Evolutionary conservation across 2,329 filamentous ascomycete genomes (phyloP).

Genomic region (Sordariomycetes sp.): DNA sequence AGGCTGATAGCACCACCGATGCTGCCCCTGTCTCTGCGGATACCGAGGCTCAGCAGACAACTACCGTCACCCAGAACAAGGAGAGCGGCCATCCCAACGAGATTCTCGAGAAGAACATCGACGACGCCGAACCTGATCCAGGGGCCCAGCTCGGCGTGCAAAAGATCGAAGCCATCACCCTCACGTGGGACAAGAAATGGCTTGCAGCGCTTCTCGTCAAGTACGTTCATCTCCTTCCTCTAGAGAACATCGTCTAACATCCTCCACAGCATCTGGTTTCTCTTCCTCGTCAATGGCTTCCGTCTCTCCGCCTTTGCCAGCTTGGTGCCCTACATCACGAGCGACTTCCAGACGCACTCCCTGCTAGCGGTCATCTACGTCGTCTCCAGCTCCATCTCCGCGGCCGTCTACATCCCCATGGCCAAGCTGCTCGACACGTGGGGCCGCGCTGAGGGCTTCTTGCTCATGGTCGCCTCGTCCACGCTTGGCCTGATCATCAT

Average conservation of each 20-base stretch:
- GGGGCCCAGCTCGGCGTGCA: constrained; percentile 4
- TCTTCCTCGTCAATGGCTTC: constrained; percentile 32
- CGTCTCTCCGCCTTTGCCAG: constrained; percentile 25
- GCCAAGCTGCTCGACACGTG: constrained; percentile 27
- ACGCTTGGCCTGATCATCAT: constrained; percentile 42
- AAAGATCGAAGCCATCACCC: not conserved
- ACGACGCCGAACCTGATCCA: constrained; percentile 7
- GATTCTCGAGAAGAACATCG: not conserved
- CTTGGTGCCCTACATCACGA: constrained; percentile 21
- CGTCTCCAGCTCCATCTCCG: constrained; percentile 24
- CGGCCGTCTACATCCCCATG: constrained; percentile 14
- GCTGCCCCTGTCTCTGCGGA: no score
- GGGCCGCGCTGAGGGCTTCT: constrained; percentile 23
- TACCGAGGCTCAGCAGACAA: no score
- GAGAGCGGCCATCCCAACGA: no score
- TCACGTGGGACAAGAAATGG: not conserved
- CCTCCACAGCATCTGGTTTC: constrained; percentile 32
- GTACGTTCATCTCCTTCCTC: constrained; percentile 2
- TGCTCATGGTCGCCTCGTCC: constrained; percentile 17
- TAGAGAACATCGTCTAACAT: not conserved
- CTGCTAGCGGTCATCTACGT: constrained; percentile 34
- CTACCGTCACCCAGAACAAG: no score
- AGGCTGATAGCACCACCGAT: no score
- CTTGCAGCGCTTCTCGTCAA: not conserved
- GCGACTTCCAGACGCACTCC: constrained; percentile 20